Percentiles rank a stretch among this genome's conserved stretches.
Evolutionary conservation across 2,329 filamentous ascomycete genomes (phyloP).

Genomic region (Periconia sp.): DNA sequence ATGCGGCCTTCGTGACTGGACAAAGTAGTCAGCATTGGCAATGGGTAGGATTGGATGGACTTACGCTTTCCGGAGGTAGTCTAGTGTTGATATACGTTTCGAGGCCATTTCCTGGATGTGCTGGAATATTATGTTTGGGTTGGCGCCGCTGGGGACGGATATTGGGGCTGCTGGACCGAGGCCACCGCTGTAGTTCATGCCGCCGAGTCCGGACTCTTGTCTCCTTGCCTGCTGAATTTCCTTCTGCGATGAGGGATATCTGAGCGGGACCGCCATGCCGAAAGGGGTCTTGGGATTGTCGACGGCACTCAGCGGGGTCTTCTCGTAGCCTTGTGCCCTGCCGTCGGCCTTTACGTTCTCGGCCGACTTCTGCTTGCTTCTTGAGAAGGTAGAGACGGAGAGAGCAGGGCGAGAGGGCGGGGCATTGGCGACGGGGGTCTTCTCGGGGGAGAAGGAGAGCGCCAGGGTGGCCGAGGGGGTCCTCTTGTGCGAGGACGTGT

Average conservation of each 20-base stretch:
- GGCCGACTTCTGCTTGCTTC: slow-evolving; percentile 42
- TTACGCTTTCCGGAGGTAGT: slow-evolving; percentile 91
- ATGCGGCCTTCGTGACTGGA: slow-evolving; percentile 86
- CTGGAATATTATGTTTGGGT: slow-evolving; percentile 64
- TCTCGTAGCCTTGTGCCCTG: slow-evolving; percentile 28
- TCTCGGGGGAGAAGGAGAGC: slow-evolving; percentile 44
- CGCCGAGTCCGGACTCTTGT: slow-evolving; percentile 18
- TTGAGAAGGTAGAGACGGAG: slow-evolving; percentile 45
- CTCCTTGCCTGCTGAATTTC: slow-evolving; percentile 28
- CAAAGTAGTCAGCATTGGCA: slow-evolving; percentile 13
- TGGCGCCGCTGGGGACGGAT: slow-evolving; percentile 44
- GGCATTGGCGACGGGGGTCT: slow-evolving; percentile 18
- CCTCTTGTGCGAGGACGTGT: slow-evolving; percentile 39
- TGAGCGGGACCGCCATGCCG: slow-evolving; percentile 34
- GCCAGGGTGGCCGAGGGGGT: slow-evolving; percentile 43
- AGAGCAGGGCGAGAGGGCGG: slow-evolving; percentile 41
- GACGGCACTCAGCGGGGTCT: slow-evolving; percentile 38
- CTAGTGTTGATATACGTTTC: slow-evolving; percentile 92
- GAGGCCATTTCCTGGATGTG: slow-evolving; percentile 83
- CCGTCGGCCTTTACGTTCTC: slow-evolving; percentile 35
- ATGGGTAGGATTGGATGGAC: slow-evolving; percentile 44
- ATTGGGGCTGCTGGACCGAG: slow-evolving; percentile 38
- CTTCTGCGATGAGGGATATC: slow-evolving; percentile 35
- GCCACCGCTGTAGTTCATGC: slow-evolving; percentile 17
- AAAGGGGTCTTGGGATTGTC: slow-evolving; percentile 44